Evolutionary conservation across 371 early-diverging fungal species (phyloP), one percentile per base, ranked within the genome.

Genomic region (Phascolomyces articulosus): DNA sequence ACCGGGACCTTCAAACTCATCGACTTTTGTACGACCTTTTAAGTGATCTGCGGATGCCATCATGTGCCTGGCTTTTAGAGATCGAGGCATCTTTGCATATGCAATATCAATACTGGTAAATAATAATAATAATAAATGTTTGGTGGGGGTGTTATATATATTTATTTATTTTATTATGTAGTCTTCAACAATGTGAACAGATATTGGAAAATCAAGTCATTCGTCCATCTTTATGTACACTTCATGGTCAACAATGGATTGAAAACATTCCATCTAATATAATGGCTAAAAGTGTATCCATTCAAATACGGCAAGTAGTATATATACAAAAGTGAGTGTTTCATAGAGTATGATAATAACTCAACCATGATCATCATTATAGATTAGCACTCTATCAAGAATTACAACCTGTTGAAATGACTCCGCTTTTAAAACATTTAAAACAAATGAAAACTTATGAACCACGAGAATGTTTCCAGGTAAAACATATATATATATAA

Each of bases 11-110:
- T 26, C 55, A 63, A 58, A 53, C 54, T 9, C 51, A 69, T 60
- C 65, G 47, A 27, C 44, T 57, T 24, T 53, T 69, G 64, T 61
- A 58, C 51, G 57, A 58, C 29, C 28, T 69, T 20, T 40, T 69
- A 11, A 56, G 48, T 21, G 69, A 69, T 64, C 65, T 69, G 38
- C 40, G 40, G 3, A 56, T 67, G 63, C 63, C 67, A 41, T 62
- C 63, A 40, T 34, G 38, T 38, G 63, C 44, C 40, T 62, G 67
- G 67, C 49, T 47, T 23, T 15, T 31, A 23, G 28, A 23, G 24
- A 44, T 67, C 31, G 44, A 40, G 23, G 28, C 60, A 51, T 49
- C 51, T 21, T 26, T 41, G 34, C 61, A 51, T 31, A 63, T 60
- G 51, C 34, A 60, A 15, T 38, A 64, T 24, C 56, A 53, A 18